A percentile compares a stretch with the other conserved stretches of the same genome.
Conservation (phyloP, 1,284 basidiomycete genomes). For the Cryptococcus sp. region DNA sequence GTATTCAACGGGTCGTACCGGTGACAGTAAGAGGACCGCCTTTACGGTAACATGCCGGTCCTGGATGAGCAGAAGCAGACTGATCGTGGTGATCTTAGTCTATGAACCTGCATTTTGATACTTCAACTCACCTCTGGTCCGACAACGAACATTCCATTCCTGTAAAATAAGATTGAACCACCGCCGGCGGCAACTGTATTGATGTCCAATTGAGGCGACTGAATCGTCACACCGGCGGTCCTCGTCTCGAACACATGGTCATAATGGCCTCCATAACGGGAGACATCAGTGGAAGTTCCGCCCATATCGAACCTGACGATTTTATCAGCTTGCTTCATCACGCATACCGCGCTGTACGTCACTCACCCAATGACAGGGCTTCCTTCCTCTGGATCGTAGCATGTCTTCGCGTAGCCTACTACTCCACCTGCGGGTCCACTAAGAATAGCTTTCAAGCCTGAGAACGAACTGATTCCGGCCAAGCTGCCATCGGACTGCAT, state of each 20-base stretch:
- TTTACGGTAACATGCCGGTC: conserved; percentile 51
- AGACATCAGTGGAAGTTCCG: conserved; percentile 57
- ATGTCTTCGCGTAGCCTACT: conserved; percentile 54
- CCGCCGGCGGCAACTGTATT: conserved; percentile 54
- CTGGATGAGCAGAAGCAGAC: conserved; percentile 37
- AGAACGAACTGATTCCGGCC: conserved; percentile 27
- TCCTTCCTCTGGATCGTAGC: conserved; percentile 38
- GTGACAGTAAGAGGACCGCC: conserved; percentile 52
- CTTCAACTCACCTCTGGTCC: conserved; percentile 27
- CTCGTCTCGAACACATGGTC: conserved; percentile 61
- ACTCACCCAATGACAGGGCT: conserved; percentile 27
- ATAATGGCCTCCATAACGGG: conserved; percentile 47
- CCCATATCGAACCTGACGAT: conserved; percentile 59
- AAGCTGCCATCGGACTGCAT: conserved; percentile 56
- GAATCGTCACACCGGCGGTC: conserved; percentile 65
- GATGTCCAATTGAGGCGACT: conserved; percentile 38
- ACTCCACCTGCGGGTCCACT: conserved; percentile 59
- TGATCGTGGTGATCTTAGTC: conserved; percentile 38
- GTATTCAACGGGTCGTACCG: too few species aligned
- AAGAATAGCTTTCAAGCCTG: conserved; percentile 41
- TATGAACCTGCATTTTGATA: conserved; percentile 4
- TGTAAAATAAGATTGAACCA: conserved; percentile 47
- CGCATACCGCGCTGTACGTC: too few species aligned
- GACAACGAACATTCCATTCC: conserved; percentile 45
- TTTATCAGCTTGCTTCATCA: too few species aligned